These are phyloP conservation scores for Penicillium palitans DNA, from an alignment of 2,329 filamentous ascomycete genomes.

Conservation along the genomic window DNA sequence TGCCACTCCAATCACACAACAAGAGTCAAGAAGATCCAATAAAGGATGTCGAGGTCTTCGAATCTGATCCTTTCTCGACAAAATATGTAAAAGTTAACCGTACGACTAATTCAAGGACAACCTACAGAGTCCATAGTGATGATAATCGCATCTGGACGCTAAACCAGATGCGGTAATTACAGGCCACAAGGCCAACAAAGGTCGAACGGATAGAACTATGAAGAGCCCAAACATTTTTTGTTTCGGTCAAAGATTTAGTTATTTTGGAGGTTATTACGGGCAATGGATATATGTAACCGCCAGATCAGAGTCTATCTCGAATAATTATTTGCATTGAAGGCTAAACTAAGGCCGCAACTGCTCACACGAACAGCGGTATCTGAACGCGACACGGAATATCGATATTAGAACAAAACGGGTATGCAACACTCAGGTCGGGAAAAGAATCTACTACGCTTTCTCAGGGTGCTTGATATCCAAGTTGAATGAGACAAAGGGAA, in stretches of 20 bases:
- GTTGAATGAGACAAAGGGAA: conserved; percentile 8
- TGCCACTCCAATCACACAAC: conserved; percentile 3
- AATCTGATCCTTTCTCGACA: background rate
- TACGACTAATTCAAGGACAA: conserved; percentile 7
- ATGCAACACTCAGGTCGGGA: conserved; percentile 18
- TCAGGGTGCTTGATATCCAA: background rate
- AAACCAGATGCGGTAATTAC: conserved; percentile 16
- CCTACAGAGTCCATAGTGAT: conserved; percentile 14
- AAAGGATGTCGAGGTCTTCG: background rate
- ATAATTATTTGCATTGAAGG: conserved; percentile 33
- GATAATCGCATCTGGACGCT: conserved; percentile 16
- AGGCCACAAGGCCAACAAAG: conserved; percentile 13
- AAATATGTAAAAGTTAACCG: background rate
- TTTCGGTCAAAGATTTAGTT: background rate
- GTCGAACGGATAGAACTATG: background rate
- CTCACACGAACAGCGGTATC: conserved; percentile 28
- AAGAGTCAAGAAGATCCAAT: conserved; percentile 3
- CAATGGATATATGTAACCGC: background rate
- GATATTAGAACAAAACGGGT: conserved; percentile 27
- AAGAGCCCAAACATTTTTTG: background rate
- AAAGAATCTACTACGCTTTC: conserved; percentile 8
- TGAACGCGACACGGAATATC: conserved; percentile 26
- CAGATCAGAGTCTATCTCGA: background rate
- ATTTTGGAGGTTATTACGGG: background rate
- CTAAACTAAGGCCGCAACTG: conserved; percentile 25